Conservation (phyloP, 140 eudicot species). For the Senecio squalidus region DNA sequence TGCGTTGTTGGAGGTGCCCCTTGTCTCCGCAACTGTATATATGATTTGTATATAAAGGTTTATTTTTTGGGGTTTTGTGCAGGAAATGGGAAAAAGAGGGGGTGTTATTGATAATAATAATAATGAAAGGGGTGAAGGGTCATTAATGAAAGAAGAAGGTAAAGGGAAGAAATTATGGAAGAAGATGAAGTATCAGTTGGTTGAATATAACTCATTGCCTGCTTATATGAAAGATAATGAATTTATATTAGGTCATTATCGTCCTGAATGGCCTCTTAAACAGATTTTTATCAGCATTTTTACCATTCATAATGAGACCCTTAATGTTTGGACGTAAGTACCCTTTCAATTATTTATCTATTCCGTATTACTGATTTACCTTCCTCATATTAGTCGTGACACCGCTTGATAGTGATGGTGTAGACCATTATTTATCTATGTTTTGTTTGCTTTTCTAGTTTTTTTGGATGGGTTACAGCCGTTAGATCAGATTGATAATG, state of each 20-base stretch:
- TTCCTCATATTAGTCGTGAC: too few species aligned
- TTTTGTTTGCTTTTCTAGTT: neutral
- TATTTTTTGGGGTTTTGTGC: constrained; percentile 4
- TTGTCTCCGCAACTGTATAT: too few species aligned
- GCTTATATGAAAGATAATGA: constrained; percentile 93
- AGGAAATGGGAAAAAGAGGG: constrained; percentile 40
- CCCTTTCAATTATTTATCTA: neutral
- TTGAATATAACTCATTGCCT: constrained; percentile 83
- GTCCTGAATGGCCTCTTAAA: constrained; percentile 84
- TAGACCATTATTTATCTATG: neutral
- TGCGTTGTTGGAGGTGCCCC: too few species aligned
- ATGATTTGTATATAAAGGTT: too few species aligned
- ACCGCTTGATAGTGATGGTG: too few species aligned
- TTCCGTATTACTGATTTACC: neutral
- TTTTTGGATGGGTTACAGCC: neutral
- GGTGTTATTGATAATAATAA: constrained; percentile 16
- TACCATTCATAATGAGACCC: constrained; percentile 88
- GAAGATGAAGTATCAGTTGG: constrained; percentile 85
- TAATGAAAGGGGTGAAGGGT: constrained; percentile 13
- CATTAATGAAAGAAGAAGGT: constrained; percentile 37
- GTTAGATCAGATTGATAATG: too few species aligned
- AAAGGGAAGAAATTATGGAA: constrained; percentile 88
- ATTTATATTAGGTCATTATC: constrained; percentile 71
- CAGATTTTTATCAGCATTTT: constrained; percentile 72
- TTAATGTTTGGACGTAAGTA: constrained; percentile 97